A percentile compares a stretch with the other conserved stretches of the same genome.
These are phyloP conservation scores for Coemansia sp. DNA, from an alignment of 192 early-diverging fungal species.

Conservation along the genomic window DNA sequence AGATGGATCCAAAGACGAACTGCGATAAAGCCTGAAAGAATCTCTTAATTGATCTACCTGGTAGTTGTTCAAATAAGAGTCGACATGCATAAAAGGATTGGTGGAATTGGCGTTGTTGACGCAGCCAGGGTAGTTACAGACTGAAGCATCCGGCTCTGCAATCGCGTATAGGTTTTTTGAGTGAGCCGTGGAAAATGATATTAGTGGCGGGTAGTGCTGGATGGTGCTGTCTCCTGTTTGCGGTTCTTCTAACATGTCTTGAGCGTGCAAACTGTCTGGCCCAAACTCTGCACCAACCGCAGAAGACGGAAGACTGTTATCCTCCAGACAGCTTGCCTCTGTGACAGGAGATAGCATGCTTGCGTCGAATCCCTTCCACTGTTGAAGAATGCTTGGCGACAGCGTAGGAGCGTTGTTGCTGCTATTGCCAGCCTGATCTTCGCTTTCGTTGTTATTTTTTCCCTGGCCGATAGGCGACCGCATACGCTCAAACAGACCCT, in stretches of 20 bases:
- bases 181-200: background rate
- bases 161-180: background rate
- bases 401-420: background rate
- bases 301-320: conserved; percentile 16
- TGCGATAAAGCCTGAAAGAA: conserved; percentile 19
- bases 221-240: background rate
- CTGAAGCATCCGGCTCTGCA: background rate
- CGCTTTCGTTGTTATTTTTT: background rate
- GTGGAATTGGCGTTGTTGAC: background rate
- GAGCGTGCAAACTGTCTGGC: background rate
- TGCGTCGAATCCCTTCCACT: conserved; percentile 21
- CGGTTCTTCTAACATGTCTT: background rate
- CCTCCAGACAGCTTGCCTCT: conserved; percentile 24
- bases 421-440: background rate
- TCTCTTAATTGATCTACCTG: conserved; percentile 17
- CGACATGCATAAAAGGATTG: background rate
- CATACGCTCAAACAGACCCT: conserved; percentile 11
- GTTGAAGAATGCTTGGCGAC: background rate
- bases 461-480: conserved; percentile 10
- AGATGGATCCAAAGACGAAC: conserved; percentile 44
- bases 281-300: conserved; percentile 2
- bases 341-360: conserved; percentile 38
- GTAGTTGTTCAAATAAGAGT: conserved; percentile 26
- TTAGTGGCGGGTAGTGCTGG: background rate
- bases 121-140: background rate